Evolutionary conservation across 108 stramenopile species (phyloP).

Genomic region (Skeletonema menzelii): DNA sequence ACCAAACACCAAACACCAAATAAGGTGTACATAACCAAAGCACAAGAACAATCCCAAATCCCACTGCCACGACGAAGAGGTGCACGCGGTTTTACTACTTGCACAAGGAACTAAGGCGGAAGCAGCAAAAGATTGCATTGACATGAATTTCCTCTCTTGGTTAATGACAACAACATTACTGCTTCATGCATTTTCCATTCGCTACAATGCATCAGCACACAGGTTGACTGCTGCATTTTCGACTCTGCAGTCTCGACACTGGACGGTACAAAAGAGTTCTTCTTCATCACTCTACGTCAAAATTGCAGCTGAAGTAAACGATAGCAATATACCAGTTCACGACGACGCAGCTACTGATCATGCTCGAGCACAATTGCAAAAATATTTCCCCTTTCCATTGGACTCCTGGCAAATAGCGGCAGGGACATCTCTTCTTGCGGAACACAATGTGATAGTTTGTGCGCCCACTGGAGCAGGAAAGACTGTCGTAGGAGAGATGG

Average conservation of each 20-base stretch:
- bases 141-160: not conserved
- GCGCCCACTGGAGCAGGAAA: slow-evolving; percentile 93
- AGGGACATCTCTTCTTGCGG: slow-evolving; percentile 23
- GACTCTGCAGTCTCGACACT: not conserved
- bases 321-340: not conserved
- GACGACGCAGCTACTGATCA: not conserved
- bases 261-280: not conserved
- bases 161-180: not conserved
- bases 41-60: no score
- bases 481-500: slow-evolving; percentile 88
- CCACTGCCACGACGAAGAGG: no score
- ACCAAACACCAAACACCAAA: no score
- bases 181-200: not conserved
- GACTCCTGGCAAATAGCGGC: slow-evolving; percentile 37
- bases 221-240: not conserved
- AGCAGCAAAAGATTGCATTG: not conserved
- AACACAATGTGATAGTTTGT: slow-evolving; percentile 89
- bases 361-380: slow-evolving; percentile 7
- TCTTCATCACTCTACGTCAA: slow-evolving; percentile 2
- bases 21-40: no score
- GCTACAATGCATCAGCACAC: not conserved
- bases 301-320: not conserved
- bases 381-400: slow-evolving; percentile 31
- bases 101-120: no score
- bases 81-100: no score